phyloP scores from a whole-genome alignment of 2,329 filamentous ascomycete genomes.

The Sporothrix humicola region DNA sequence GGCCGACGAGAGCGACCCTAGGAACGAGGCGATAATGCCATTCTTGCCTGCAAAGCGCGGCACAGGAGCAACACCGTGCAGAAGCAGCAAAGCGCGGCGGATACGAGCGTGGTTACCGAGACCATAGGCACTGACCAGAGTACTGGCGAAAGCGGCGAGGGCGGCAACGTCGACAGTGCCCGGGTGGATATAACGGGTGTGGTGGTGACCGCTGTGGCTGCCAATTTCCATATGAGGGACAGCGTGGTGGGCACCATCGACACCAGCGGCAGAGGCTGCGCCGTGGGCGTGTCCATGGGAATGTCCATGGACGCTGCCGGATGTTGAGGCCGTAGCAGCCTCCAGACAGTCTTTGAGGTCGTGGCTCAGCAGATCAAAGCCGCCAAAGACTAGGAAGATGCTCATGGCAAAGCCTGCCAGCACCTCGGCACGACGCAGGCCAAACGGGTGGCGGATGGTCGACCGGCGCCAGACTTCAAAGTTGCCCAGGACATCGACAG shows the following conservation, averaged over 20 bases:
- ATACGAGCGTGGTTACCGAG: slow-evolving; percentile 92
- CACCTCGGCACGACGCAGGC: slow-evolving; percentile 88
- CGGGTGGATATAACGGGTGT: slow-evolving; percentile 59
- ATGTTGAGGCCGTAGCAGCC: slow-evolving; percentile 39
- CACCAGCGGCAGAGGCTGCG: slow-evolving; percentile 41
- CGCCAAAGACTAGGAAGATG: slow-evolving; percentile 95
- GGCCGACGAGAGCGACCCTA: slow-evolving; percentile 64
- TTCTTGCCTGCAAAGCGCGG: not conserved
- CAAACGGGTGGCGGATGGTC: slow-evolving; percentile 92
- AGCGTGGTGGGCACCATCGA: slow-evolving; percentile 41
- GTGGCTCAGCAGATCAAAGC: slow-evolving; percentile 92
- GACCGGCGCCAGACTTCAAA: slow-evolving; percentile 97
- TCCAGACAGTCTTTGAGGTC: slow-evolving; percentile 93
- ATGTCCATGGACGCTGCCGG: slow-evolving; percentile 56
- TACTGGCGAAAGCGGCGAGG: slow-evolving; percentile 79
- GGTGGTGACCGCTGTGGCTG: slow-evolving; percentile 52
- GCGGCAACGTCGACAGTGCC: slow-evolving; percentile 83
- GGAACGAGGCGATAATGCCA: slow-evolving; percentile 56
- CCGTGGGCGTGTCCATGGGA: not conserved
- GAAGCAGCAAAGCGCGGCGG: slow-evolving; percentile 74
- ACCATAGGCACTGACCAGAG: slow-evolving; percentile 82
- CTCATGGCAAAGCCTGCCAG: slow-evolving; percentile 95
- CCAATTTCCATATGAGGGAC: slow-evolving; percentile 62
- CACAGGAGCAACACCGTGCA: slow-evolving; percentile 30
- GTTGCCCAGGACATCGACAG: slow-evolving; percentile 90